Conservation (phyloP, 371 early-diverging fungal species). For the Fennellomyces sp. region DNA sequence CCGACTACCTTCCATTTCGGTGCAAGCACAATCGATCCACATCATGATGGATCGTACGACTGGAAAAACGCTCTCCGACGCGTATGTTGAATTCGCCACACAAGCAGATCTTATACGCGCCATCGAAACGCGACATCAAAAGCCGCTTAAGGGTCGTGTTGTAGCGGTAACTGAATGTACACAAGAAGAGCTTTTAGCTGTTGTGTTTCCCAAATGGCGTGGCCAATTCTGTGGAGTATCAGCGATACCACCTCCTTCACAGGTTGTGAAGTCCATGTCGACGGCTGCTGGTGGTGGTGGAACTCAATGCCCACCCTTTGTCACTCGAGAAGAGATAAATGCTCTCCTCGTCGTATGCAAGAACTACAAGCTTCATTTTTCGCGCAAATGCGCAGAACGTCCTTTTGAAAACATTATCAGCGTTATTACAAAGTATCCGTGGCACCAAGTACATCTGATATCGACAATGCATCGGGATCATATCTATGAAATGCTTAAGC, state of each 20-base stretch:
- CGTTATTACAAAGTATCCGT: conserved; percentile 73
- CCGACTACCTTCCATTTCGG: conserved; percentile 36
- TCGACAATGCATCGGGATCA: conserved; percentile 75
- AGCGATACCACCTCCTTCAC: conserved; percentile 40
- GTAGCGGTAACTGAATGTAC: conserved; percentile 62
- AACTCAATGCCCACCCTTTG: conserved; percentile 58
- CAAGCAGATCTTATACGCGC: conserved; percentile 45
- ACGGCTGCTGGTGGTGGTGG: conserved; percentile 44
- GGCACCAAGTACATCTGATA: conserved; percentile 69
- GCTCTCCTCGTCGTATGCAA: conserved; percentile 70
- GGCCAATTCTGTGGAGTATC: conserved; percentile 55
- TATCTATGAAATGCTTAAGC: conserved; percentile 76
- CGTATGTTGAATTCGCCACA: conserved; percentile 64
- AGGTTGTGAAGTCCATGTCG: conserved; percentile 43
- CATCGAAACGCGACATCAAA: conserved; percentile 53
- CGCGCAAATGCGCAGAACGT: conserved; percentile 77
- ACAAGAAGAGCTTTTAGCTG: conserved; percentile 68
- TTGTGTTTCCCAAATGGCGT: conserved; percentile 72
- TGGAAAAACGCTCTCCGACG: conserved; percentile 69
- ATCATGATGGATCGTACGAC: conserved; percentile 65
- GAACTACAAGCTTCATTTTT: conserved; percentile 78
- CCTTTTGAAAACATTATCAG: conserved; percentile 83
- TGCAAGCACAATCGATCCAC: conserved; percentile 54
- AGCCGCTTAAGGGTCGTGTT: conserved; percentile 67
- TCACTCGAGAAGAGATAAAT: conserved; percentile 77